Percentiles rank a stretch among this genome's conserved stretches.
phyloP scores from a whole-genome alignment of 2,329 filamentous ascomycete genomes.

The Cladosporium phlei region DNA sequence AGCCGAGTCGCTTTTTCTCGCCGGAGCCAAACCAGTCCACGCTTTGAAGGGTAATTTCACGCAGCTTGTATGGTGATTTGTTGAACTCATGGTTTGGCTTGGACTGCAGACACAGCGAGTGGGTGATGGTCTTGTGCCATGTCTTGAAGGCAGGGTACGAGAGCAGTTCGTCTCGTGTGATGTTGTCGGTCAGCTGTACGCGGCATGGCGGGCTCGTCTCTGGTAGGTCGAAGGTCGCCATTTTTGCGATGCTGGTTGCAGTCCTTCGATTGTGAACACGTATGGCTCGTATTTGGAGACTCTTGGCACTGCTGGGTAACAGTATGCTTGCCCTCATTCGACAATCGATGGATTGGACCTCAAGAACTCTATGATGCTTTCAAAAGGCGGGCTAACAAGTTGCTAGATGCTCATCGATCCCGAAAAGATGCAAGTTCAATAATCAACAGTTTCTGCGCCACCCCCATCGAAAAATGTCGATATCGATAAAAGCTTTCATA shows the following conservation, averaged over 20 bases:
- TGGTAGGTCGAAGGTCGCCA: constrained; percentile 42
- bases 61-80: constrained; percentile 47
- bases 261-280: neutral
- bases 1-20: constrained; percentile 43
- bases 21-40: constrained; percentile 49
- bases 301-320: no score
- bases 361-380: no score
- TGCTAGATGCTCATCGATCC: neutral
- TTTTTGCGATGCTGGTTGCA: constrained; percentile 16
- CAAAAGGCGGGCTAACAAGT: no score
- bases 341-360: no score
- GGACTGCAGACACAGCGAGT: constrained; percentile 46
- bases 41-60: constrained; percentile 50
- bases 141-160: constrained; percentile 51
- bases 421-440: neutral
- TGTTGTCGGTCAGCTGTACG: constrained; percentile 40
- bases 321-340: no score
- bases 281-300: no score
- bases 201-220: constrained; percentile 31
- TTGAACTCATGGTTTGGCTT: constrained; percentile 48
- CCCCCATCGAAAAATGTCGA: neutral
- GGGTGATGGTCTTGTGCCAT: constrained; percentile 50
- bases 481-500: neutral
- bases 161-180: constrained; percentile 42
- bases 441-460: neutral